A percentile compares a stretch with the other conserved stretches of the same genome.
Conservation (phyloP, 495 filamentous ascomycete genomes). For the Tuber brumale region DNA sequence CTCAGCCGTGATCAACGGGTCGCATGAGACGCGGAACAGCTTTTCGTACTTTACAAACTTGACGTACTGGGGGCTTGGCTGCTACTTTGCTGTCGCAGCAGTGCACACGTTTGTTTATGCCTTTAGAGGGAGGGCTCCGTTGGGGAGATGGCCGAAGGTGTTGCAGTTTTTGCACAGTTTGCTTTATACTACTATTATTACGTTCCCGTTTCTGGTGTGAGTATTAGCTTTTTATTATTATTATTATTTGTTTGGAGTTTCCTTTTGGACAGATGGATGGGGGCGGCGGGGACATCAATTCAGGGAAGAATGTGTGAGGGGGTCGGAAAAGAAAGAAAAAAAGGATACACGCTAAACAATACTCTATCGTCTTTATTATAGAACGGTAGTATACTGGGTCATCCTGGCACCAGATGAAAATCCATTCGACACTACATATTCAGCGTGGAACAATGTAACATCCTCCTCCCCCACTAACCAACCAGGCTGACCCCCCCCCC, state of each 20-base stretch:
- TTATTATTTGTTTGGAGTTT: slow-evolving; percentile 35
- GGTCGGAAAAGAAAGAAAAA: background rate
- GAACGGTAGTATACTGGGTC: slow-evolving; percentile 58
- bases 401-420: slow-evolving; percentile 48
- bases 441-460: slow-evolving; percentile 61
- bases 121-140: slow-evolving; percentile 49
- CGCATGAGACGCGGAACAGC: slow-evolving; percentile 43
- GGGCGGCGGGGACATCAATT: background rate
- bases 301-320: background rate
- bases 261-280: background rate
- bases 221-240: slow-evolving; percentile 37
- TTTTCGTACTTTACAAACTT: slow-evolving; percentile 79
- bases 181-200: slow-evolving; percentile 60
- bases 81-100: slow-evolving; percentile 62
- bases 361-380: slow-evolving; percentile 4
- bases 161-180: slow-evolving; percentile 61
- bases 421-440: slow-evolving; percentile 51
- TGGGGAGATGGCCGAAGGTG: slow-evolving; percentile 55
- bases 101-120: slow-evolving; percentile 64
- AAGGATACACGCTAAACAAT: background rate
- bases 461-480: slow-evolving; percentile 9
- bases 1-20: slow-evolving; percentile 39
- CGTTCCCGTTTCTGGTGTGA: slow-evolving; percentile 62
- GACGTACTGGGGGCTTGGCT: slow-evolving; percentile 72
- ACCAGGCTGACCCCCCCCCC: slow-evolving; percentile 8